Evolutionary conservation across 192 early-diverging fungal species (phyloP).

Genomic region (Coemansia sp.): DNA sequence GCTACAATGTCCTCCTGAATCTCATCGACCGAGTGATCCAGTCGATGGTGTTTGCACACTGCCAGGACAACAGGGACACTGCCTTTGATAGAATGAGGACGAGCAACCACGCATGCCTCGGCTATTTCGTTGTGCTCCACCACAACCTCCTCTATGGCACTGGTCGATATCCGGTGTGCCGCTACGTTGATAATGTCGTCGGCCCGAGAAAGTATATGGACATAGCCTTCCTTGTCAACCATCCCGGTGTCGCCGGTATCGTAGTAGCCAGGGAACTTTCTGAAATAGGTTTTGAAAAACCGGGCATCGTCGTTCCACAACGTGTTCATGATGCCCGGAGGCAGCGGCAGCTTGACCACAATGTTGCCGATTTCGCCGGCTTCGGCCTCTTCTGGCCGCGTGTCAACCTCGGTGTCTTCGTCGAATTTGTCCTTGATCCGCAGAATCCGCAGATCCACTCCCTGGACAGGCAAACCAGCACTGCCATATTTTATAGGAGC

Average conservation of each 20-base stretch:
- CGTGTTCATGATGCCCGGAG: conserved; percentile 73
- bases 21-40: not conserved
- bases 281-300: conserved; percentile 73
- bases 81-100: conserved; percentile 68
- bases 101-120: conserved; percentile 70
- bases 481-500: conserved; percentile 58
- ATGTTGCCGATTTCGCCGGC: conserved; percentile 73
- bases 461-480: conserved; percentile 77
- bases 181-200: conserved; percentile 87
- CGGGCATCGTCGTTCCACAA: conserved; percentile 79
- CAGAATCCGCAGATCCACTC: conserved; percentile 70
- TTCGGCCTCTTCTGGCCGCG: conserved; percentile 39
- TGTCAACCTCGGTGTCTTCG: conserved; percentile 35
- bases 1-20: conserved; percentile 52
- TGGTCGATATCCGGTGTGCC: conserved; percentile 80
- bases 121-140: conserved; percentile 66
- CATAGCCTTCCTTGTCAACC: conserved; percentile 73
- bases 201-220: conserved; percentile 69
- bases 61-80: conserved; percentile 61
- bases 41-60: conserved; percentile 31
- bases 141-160: conserved; percentile 76
- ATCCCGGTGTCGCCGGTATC: conserved; percentile 84
- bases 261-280: conserved; percentile 77
- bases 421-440: conserved; percentile 57
- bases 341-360: conserved; percentile 76